Conservation (phyloP, 2,329 filamentous ascomycete genomes). For the Dendryphion nanum region DNA sequence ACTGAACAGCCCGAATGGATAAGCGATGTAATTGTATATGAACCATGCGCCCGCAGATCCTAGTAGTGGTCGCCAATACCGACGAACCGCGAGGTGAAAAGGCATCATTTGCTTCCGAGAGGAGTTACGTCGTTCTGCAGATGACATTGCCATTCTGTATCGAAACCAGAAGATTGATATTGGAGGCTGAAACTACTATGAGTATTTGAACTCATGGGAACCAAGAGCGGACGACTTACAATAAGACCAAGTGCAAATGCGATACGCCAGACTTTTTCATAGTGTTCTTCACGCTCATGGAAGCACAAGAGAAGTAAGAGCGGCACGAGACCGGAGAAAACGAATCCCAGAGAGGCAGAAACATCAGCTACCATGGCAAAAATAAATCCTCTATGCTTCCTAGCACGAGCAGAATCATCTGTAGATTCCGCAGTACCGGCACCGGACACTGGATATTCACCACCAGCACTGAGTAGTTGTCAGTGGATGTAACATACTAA, state of each 20-base stretch:
- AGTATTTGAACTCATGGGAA: neutral
- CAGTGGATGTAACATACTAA: neutral
- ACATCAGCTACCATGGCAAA: slow-evolving; percentile 57
- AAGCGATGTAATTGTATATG: slow-evolving; percentile 55
- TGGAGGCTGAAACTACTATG: slow-evolving; percentile 31
- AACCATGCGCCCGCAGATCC: slow-evolving; percentile 54
- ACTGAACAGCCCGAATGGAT: slow-evolving; percentile 56
- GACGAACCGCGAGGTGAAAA: slow-evolving; percentile 48
- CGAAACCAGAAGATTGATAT: slow-evolving; percentile 55
- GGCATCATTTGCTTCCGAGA: slow-evolving; percentile 43
- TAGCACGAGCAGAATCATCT: slow-evolving; percentile 47
- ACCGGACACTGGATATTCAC: slow-evolving; percentile 52
- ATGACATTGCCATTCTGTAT: slow-evolving; percentile 52
- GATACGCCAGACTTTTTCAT: slow-evolving; percentile 49
- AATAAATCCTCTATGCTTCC: slow-evolving; percentile 54
- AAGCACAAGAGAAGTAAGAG: slow-evolving; percentile 53
- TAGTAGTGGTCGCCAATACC: slow-evolving; percentile 51
- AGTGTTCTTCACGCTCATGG: slow-evolving; percentile 43
- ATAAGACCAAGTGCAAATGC: slow-evolving; percentile 52
- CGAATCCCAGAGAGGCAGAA: slow-evolving; percentile 52
- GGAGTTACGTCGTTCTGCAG: slow-evolving; percentile 48
- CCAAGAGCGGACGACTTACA: neutral
- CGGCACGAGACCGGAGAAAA: slow-evolving; percentile 51
- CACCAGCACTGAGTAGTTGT: slow-evolving; percentile 10
- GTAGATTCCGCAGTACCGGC: slow-evolving; percentile 54